Conservation (phyloP, 139 green algal species). For the Parachlorella kessleri region DNA sequence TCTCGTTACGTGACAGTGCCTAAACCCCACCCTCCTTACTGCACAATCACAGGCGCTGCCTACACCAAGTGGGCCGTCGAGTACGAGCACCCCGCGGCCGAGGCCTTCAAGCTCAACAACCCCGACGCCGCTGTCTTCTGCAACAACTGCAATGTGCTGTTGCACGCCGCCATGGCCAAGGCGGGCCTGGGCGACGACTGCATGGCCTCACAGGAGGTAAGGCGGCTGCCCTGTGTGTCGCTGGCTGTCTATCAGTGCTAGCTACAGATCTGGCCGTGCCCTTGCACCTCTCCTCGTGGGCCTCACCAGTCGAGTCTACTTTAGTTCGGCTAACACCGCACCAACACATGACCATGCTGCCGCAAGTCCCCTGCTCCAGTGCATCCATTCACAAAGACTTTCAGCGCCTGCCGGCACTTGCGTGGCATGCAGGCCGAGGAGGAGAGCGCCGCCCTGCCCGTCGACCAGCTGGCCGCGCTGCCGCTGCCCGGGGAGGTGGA, state of each 20-base stretch:
- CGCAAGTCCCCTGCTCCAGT: no score
- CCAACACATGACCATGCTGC: no score
- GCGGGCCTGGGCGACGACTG: slow-evolving; percentile 69
- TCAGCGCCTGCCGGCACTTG: no score
- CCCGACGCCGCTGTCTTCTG: slow-evolving; percentile 68
- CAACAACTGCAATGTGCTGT: slow-evolving; percentile 95
- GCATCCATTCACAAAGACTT: no score
- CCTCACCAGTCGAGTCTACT: no score
- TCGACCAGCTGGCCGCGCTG: slow-evolving; percentile 49
- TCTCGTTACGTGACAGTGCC: no score
- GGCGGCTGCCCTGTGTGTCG: not conserved
- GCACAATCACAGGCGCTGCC: slow-evolving; percentile 50
- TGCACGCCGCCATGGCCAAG: slow-evolving; percentile 84
- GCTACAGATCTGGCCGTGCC: no score
- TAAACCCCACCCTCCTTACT: no score
- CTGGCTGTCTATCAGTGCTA: no score
- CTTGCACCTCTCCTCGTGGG: no score
- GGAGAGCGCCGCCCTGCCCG: slow-evolving; percentile 35
- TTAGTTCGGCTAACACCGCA: no score
- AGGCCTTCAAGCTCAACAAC: slow-evolving; percentile 92
- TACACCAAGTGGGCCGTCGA: slow-evolving; percentile 93
- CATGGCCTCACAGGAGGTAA: slow-evolving; percentile 14
- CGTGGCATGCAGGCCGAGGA: slow-evolving; percentile 48
- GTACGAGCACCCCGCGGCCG: slow-evolving; percentile 88
- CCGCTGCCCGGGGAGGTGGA: slow-evolving; percentile 89